Conservation (phyloP, 306 rosid genomes). For the Potentilla sterilis region DNA sequence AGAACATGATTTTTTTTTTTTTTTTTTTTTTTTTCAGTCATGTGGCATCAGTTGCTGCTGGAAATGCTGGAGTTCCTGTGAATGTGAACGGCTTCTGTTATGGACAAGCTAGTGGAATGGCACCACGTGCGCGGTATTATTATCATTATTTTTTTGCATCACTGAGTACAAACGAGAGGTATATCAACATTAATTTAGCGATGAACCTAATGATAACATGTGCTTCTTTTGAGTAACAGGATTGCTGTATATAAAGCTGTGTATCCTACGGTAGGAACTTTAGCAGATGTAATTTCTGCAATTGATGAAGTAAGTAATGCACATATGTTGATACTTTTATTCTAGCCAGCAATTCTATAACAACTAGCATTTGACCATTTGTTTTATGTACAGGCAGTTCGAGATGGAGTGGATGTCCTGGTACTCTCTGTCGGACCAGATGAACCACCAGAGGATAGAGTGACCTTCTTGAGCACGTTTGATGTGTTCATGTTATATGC, state of each 20-base stretch:
- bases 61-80: slow-evolving; percentile 77
- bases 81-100: slow-evolving; percentile 59
- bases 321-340: not conserved
- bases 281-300: slow-evolving; percentile 73
- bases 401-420: slow-evolving; percentile 81
- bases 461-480: slow-evolving; percentile 54
- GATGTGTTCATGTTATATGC: slow-evolving; percentile 64
- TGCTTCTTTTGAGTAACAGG: slow-evolving; percentile 36
- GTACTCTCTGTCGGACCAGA: slow-evolving; percentile 78
- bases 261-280: slow-evolving; percentile 62
- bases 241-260: slow-evolving; percentile 84
- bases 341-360: not conserved
- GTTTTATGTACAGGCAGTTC: slow-evolving; percentile 43
- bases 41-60: slow-evolving; percentile 83
- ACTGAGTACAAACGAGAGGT: not conserved
- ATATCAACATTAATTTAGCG: not conserved
- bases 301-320: slow-evolving; percentile 60
- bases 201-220: not conserved
- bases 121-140: slow-evolving; percentile 70
- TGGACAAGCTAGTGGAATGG: slow-evolving; percentile 83
- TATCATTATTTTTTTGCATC: not conserved
- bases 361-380: not conserved
- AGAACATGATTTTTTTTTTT: no score
- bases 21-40: slow-evolving; percentile 61
- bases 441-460: slow-evolving; percentile 49